Evolutionary conservation across 768 basidiomycete genomes (phyloP).

Genomic region (Panaeolus cyanescens): DNA sequence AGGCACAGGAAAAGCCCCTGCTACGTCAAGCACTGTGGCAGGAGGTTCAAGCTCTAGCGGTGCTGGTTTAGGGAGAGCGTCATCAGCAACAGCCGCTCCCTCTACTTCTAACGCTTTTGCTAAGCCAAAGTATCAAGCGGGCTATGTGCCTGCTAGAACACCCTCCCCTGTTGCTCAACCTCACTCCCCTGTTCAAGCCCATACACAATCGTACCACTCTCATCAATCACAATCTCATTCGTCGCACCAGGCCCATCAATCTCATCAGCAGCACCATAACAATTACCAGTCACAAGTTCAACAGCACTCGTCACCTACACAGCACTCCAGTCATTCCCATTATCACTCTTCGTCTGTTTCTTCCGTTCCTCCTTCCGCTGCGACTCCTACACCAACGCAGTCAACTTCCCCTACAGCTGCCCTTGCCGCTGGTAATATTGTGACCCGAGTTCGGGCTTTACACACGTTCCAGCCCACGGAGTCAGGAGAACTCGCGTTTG

Average conservation of each 20-base stretch:
- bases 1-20: constrained; percentile 23
- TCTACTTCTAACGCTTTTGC: constrained; percentile 21
- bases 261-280: constrained; percentile 9
- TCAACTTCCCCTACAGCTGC: constrained; percentile 16
- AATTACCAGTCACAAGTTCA: constrained; percentile 19
- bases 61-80: constrained; percentile 16
- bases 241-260: constrained; percentile 13
- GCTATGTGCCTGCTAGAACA: constrained; percentile 62
- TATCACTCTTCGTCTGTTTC: neutral
- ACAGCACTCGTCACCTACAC: constrained; percentile 14
- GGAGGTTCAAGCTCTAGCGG: constrained; percentile 19
- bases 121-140: constrained; percentile 42
- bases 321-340: constrained; percentile 6
- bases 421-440: constrained; percentile 37
- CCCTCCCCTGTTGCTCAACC: constrained; percentile 33
- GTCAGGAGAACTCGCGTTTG: constrained; percentile 87
- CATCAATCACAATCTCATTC: constrained; percentile 22
- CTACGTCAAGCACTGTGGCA: constrained; percentile 22
- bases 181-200: constrained; percentile 16
- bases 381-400: constrained; percentile 18
- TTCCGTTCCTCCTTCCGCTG: constrained; percentile 4
- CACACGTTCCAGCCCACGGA: constrained; percentile 89
- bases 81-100: constrained; percentile 13
- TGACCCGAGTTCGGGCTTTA: constrained; percentile 85
- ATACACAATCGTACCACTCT: constrained; percentile 24